Evolutionary conservation across 345 rosid genomes (phyloP).

Genomic region (Erysimum cheiranthoides): DNA sequence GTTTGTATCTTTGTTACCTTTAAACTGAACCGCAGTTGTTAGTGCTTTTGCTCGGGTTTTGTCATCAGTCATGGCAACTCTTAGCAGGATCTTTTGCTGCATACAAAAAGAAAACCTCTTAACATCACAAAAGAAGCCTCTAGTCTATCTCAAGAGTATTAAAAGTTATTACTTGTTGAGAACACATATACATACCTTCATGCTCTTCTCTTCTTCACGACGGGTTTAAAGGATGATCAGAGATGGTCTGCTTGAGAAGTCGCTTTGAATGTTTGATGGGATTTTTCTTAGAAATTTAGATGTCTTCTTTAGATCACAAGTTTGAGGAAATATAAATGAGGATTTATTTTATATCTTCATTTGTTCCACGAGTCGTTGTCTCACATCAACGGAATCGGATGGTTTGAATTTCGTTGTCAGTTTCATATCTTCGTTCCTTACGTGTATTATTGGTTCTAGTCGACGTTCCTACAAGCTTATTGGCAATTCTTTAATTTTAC

Average conservation of each 20-base stretch:
- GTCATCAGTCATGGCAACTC: constrained; percentile 44
- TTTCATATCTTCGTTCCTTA: constrained; percentile 20
- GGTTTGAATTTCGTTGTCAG: constrained; percentile 32
- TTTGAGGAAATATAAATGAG: constrained; percentile 14
- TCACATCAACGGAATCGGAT: constrained; percentile 34
- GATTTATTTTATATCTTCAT: neutral
- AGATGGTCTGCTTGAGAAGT: constrained; percentile 10
- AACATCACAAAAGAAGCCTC: constrained; percentile 6
- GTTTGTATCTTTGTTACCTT: constrained; percentile 31
- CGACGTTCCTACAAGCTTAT: neutral
- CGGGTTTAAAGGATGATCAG: constrained; percentile 1
- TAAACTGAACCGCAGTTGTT: constrained; percentile 16
- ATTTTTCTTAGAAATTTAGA: neutral
- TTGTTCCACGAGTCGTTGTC: constrained; percentile 28
- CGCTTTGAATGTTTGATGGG: neutral
- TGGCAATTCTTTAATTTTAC: neutral
- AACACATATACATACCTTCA: constrained; percentile 43
- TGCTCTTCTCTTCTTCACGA: constrained; percentile 30
- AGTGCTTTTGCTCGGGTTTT: constrained; percentile 44
- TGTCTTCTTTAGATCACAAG: constrained; percentile 12
- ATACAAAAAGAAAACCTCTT: constrained; percentile 3
- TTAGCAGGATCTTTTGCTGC: constrained; percentile 48
- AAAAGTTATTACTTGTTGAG: constrained; percentile 13
- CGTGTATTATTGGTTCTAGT: constrained; percentile 12
- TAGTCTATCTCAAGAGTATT: neutral